Percentiles rank a stretch among this genome's conserved stretches.
phyloP scores from a whole-genome alignment of 1,284 basidiomycete species.

The Ganoderma leucocontextum region DNA sequence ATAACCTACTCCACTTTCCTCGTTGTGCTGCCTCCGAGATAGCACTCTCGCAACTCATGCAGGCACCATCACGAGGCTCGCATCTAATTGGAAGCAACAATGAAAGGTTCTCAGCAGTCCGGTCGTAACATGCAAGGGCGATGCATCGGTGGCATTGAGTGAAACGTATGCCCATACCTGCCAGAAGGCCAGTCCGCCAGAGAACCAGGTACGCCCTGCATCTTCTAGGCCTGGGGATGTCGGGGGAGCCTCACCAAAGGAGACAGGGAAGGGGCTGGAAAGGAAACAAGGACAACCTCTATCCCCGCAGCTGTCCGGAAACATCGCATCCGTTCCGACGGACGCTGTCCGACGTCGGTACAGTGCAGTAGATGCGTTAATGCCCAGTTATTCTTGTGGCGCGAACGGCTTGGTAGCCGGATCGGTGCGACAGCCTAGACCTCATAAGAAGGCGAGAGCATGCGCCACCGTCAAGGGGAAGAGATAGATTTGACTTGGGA shows the following conservation, averaged over 20 bases:
- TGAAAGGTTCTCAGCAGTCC: not conserved
- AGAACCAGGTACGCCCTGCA: slow-evolving; percentile 10
- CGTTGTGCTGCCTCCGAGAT: not conserved
- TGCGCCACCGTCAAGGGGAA: slow-evolving; percentile 12
- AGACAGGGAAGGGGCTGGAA: slow-evolving; percentile 1
- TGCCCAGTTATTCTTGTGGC: slow-evolving; percentile 9
- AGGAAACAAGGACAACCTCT: slow-evolving; percentile 4
- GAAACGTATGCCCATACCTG: slow-evolving; percentile 10
- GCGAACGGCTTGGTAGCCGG: slow-evolving; percentile 12
- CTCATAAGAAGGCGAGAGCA: slow-evolving; percentile 7
- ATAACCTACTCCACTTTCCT: slow-evolving; percentile 14
- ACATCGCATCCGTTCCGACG: slow-evolving; percentile 19
- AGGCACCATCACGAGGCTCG: slow-evolving; percentile 16
- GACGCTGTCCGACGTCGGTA: slow-evolving; percentile 11
- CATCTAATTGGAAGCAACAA: slow-evolving; percentile 7
- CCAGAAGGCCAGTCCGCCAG: not conserved
- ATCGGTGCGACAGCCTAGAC: not conserved
- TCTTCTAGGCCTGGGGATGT: slow-evolving; percentile 13
- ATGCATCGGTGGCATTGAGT: slow-evolving; percentile 15
- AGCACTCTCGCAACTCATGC: slow-evolving; percentile 8
- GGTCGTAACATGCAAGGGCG: slow-evolving; percentile 14
- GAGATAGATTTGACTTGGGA: slow-evolving; percentile 28
- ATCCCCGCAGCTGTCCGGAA: slow-evolving; percentile 14
- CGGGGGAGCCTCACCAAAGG: slow-evolving; percentile 12
- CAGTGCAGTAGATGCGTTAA: slow-evolving; percentile 6